A percentile compares a stretch with the other conserved stretches of the same genome.
Conservation (phyloP, 805 yeast species). For the Teunomyces cretensis region DNA sequence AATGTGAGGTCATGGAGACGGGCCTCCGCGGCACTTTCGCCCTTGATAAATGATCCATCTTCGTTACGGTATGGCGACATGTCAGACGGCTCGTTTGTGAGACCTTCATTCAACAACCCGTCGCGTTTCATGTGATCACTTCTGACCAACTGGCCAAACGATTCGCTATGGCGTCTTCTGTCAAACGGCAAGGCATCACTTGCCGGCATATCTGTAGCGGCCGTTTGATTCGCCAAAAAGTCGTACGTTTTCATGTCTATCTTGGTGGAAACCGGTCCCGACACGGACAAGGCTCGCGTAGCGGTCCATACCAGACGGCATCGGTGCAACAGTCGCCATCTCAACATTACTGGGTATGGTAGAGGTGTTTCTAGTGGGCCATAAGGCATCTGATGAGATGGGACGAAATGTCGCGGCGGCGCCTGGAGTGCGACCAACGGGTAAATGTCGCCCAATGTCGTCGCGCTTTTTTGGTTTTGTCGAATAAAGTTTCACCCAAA, state of each 20-base stretch:
- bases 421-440: no score
- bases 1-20: slow-evolving; percentile 60
- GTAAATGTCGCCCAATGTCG: background rate
- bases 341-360: background rate
- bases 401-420: background rate
- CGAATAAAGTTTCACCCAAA: background rate
- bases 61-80: slow-evolving; percentile 36
- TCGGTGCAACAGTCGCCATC: background rate
- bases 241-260: slow-evolving; percentile 1
- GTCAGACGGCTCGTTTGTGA: background rate
- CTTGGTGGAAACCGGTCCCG: background rate
- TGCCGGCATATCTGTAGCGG: background rate
- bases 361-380: background rate
- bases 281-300: background rate
- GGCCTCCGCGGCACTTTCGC: slow-evolving; percentile 48
- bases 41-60: slow-evolving; percentile 44
- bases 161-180: slow-evolving; percentile 19
- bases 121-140: slow-evolving; percentile 14
- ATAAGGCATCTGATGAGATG: background rate
- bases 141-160: slow-evolving; percentile 25
- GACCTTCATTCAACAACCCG: slow-evolving; percentile 7
- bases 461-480: background rate
- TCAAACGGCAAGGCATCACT: slow-evolving; percentile 15
- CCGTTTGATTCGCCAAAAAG: slow-evolving; percentile 1
- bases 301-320: background rate